These are phyloP conservation scores for Cucurbita maxima DNA, from an alignment of 306 rosid species.

Conservation along the genomic window DNA sequence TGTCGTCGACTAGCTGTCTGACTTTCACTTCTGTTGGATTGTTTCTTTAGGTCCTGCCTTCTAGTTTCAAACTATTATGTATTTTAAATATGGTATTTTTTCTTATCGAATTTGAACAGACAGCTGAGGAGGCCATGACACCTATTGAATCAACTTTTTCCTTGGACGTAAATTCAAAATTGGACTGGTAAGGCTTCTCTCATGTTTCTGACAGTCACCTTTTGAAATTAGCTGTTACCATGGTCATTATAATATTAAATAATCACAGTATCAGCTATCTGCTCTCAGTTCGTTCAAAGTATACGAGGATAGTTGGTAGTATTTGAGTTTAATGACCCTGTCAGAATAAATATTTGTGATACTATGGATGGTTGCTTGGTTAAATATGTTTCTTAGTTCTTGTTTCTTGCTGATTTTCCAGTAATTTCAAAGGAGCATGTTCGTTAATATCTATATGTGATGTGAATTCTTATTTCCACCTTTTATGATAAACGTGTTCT, in stretches of 20 bases:
- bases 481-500: neutral
- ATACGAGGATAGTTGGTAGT: neutral
- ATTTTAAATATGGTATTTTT: neutral
- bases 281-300: neutral
- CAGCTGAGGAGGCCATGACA: conserved; percentile 94
- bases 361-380: neutral
- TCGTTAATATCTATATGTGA: neutral
- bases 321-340: neutral
- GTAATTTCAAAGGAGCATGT: neutral
- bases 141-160: conserved; percentile 96
- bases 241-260: neutral
- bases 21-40: neutral
- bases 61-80: neutral
- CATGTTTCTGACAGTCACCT: neutral
- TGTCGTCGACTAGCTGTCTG: neutral
- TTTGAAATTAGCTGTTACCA: neutral
- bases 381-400: neutral
- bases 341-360: neutral
- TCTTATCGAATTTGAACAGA: conserved; percentile 26
- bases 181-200: conserved; percentile 61
- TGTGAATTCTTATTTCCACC: neutral
- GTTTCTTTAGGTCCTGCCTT: neutral
- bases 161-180: conserved; percentile 74
- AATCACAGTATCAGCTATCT: neutral
- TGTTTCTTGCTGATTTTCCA: neutral